These are phyloP conservation scores for Silene coronaria DNA, from an alignment of 179 eudicot species.

Conservation along the genomic window DNA sequence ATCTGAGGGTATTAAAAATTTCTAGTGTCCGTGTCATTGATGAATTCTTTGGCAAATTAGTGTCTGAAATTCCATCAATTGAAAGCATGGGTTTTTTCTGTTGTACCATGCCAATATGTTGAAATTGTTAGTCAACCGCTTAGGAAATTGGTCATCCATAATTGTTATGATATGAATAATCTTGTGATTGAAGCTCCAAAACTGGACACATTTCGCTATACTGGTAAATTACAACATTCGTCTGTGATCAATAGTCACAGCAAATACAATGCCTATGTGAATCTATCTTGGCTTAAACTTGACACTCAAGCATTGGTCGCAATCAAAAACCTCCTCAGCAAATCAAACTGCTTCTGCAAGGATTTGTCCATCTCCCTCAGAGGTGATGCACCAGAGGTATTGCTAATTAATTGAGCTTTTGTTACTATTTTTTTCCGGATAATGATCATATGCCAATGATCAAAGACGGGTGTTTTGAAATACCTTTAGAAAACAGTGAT, in stretches of 20 bases:
- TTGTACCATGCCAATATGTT: neutral
- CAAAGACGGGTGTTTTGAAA: too few relatives aligned
- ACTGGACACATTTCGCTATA: neutral
- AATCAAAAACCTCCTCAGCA: neutral
- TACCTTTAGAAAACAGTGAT: too few relatives aligned
- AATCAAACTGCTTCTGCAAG: slow-evolving; percentile 7
- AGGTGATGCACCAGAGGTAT: too few relatives aligned
- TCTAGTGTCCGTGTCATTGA: neutral
- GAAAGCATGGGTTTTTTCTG: neutral
- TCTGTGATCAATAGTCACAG: neutral
- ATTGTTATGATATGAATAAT: neutral
- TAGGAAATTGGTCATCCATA: neutral
- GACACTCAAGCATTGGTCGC: neutral
- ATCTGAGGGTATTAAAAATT: neutral
- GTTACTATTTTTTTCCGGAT: too few relatives aligned
- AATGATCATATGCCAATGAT: too few relatives aligned
- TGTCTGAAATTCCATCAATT: slow-evolving; percentile 1
- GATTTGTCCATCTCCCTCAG: neutral
- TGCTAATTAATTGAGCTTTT: too few relatives aligned
- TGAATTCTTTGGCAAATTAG: neutral
- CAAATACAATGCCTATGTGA: neutral
- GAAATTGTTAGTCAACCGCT: slow-evolving; percentile 1
- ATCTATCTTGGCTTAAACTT: neutral
- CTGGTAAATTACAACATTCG: neutral
- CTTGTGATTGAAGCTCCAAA: neutral